Conservation (phyloP, 2,329 filamentous ascomycete genomes). For the Claviceps cyperi region DNA sequence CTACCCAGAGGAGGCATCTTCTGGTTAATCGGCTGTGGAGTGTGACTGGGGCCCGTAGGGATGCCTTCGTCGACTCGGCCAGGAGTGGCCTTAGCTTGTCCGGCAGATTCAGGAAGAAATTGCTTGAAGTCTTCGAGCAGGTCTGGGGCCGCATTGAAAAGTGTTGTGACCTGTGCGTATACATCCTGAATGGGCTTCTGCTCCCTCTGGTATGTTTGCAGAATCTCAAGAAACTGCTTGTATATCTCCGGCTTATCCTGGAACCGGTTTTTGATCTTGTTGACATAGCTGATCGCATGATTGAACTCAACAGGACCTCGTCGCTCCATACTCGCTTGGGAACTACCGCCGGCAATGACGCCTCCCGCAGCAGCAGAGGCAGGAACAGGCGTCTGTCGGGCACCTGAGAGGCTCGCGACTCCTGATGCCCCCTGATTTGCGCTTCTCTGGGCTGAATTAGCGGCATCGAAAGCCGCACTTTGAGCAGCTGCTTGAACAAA, state of each 20-base stretch:
- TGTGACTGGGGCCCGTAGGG: slow-evolving; percentile 32
- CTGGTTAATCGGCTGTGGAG: slow-evolving; percentile 45
- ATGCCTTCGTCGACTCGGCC: slow-evolving; percentile 42
- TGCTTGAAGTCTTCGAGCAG: slow-evolving; percentile 97
- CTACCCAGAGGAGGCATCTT: slow-evolving; percentile 90
- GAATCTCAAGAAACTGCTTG: slow-evolving; percentile 95
- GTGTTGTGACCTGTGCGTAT: slow-evolving; percentile 85
- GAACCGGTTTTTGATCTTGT: slow-evolving; percentile 99
- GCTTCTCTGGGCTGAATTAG: slow-evolving; percentile 18
- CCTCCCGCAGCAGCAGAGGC: slow-evolving; percentile 38
- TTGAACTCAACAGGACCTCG: slow-evolving; percentile 96
- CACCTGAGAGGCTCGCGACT: slow-evolving; percentile 34
- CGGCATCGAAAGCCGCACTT: slow-evolving; percentile 19
- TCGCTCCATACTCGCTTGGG: slow-evolving; percentile 59
- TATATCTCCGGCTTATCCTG: slow-evolving; percentile 95
- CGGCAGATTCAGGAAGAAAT: slow-evolving; percentile 78
- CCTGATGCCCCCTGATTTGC: slow-evolving; percentile 20
- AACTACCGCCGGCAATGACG: slow-evolving; percentile 44
- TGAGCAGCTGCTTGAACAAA: slow-evolving; percentile 30
- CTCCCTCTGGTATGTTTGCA: slow-evolving; percentile 95
- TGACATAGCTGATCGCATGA: slow-evolving; percentile 97
- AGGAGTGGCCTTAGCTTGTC: slow-evolving; percentile 35
- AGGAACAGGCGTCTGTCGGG: slow-evolving; percentile 43
- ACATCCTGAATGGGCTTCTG: slow-evolving; percentile 98
- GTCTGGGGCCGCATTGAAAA: slow-evolving; percentile 89